phyloP scores from a whole-genome alignment of 257 asterid species.

The Solanum etuberosum region DNA sequence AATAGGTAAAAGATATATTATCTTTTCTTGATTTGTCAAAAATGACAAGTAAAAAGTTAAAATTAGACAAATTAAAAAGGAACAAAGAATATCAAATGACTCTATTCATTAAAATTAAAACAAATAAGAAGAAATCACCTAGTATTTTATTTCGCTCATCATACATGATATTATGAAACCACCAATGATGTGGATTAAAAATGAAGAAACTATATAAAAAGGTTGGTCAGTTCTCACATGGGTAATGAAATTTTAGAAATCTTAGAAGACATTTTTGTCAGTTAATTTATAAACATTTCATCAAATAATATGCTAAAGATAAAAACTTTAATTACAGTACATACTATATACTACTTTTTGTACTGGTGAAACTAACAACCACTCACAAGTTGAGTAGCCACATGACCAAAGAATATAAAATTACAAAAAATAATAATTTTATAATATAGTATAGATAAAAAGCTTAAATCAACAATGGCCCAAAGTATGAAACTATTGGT shows the following conservation, averaged over 20 bases:
- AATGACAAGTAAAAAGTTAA: too few relatives aligned
- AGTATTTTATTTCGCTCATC: neutral
- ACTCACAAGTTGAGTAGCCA: neutral
- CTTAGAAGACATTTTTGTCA: neutral
- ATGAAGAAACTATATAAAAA: neutral
- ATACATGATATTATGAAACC: neutral
- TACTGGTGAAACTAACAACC: neutral
- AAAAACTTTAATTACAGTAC: neutral
- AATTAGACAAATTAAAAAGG: too few relatives aligned
- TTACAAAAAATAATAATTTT: neutral
- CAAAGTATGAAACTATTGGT: neutral
- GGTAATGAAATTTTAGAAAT: neutral
- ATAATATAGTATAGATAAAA: slow-evolving; percentile 7
- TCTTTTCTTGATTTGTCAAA: too few relatives aligned
- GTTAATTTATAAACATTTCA: neutral
- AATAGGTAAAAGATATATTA: too few relatives aligned
- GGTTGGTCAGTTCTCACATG: neutral
- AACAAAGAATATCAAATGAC: too few relatives aligned
- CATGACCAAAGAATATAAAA: neutral
- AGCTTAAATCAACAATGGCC: slow-evolving; percentile 21
- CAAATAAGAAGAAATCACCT: too few relatives aligned
- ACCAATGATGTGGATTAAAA: neutral
- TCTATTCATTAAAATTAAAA: too few relatives aligned
- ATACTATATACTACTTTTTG: neutral
- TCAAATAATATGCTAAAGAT: neutral